Conservation (phyloP, 805 yeast genomes). For the Kodamaea neixiangensis region DNA sequence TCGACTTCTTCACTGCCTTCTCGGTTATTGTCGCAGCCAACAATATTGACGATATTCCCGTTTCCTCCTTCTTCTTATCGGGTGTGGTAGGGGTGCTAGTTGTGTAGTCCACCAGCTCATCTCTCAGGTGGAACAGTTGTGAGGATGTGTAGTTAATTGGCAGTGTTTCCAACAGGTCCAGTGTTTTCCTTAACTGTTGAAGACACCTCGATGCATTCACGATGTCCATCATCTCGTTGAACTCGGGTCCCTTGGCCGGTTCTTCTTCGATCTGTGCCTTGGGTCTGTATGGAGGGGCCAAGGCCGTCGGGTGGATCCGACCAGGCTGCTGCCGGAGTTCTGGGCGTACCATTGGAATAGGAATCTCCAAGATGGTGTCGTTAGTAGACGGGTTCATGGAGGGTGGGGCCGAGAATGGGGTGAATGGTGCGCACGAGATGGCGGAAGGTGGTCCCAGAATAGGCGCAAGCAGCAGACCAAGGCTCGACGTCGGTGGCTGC, state of each 20-base stretch:
- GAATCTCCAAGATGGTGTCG: background rate
- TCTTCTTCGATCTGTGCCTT: background rate
- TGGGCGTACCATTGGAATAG: background rate
- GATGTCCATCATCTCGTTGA: constrained; percentile 29
- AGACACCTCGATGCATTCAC: constrained; percentile 40
- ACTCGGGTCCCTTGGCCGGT: background rate
- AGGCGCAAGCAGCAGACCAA: background rate
- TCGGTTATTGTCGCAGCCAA: constrained; percentile 28
- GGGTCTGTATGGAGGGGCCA: constrained; percentile 1
- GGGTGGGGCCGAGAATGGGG: background rate
- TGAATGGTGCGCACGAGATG: background rate
- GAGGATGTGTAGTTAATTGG: constrained; percentile 13
- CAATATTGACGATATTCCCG: constrained; percentile 33
- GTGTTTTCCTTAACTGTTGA: constrained; percentile 26
- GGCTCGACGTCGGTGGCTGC: background rate
- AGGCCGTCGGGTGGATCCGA: background rate
- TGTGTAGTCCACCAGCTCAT: background rate
- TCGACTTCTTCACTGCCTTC: constrained; percentile 13
- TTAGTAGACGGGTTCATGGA: background rate
- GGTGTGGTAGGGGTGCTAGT: constrained; percentile 1
- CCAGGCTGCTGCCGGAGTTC: background rate
- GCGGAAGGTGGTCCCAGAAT: background rate
- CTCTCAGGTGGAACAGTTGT: background rate
- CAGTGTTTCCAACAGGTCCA: constrained; percentile 9
- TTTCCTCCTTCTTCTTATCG: background rate